Conservation (phyloP, 805 yeast genomes). For the Yarrowia sp. region DNA sequence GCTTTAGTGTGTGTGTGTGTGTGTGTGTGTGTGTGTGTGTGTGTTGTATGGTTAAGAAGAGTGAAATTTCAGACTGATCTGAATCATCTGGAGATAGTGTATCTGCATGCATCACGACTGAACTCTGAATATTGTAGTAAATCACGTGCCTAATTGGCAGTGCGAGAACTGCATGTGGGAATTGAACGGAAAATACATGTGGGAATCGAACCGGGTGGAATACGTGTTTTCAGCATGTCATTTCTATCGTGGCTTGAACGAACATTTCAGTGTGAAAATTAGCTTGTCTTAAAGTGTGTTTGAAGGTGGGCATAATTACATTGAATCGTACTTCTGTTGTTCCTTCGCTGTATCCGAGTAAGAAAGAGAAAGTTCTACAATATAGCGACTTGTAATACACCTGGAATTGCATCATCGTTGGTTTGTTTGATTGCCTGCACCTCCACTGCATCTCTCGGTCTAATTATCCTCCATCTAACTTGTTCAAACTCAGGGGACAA, state of each 20-base stretch:
- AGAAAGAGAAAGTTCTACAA: background rate
- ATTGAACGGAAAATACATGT: background rate
- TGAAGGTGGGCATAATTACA: conserved; percentile 1
- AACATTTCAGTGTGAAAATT: too few species aligned
- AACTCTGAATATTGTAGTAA: conserved; percentile 11
- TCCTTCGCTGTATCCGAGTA: background rate
- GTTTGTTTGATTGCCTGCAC: background rate
- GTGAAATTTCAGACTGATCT: conserved; percentile 9
- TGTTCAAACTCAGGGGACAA: too few species aligned
- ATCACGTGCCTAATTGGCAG: background rate
- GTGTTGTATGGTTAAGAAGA: background rate
- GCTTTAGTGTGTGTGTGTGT: background rate
- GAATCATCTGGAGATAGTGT: conserved; percentile 27
- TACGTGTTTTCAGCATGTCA: too few species aligned
- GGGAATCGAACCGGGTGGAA: too few species aligned
- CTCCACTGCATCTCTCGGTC: background rate
- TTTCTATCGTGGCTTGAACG: too few species aligned
- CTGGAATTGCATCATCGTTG: background rate
- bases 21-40: background rate
- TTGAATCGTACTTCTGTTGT: too few species aligned
- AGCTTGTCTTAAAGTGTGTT: background rate
- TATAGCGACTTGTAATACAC: too few species aligned
- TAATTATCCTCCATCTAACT: background rate
- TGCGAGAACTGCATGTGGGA: background rate
- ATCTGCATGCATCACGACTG: conserved; percentile 24